Evolutionary conservation across 352 stramenopile genomes (phyloP), one percentile per base, ranked within the genome.

Genomic region (Phytopythium ostracodes): DNA sequence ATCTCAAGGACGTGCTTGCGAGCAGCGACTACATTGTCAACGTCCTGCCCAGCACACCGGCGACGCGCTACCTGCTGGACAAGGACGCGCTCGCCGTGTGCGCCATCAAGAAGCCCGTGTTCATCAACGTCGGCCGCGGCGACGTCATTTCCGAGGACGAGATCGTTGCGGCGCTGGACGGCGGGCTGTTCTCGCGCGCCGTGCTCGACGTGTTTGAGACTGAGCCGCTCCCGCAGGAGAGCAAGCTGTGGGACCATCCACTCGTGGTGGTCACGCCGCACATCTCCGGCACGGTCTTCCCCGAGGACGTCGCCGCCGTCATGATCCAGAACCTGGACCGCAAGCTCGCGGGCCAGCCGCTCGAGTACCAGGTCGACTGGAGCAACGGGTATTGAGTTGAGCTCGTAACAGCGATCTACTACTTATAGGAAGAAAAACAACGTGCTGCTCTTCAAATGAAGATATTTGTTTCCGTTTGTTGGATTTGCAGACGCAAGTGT

Each of bases 71-170:
- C 43, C 56, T 96, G 24, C 68, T 97, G 17, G 79, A 61, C 18
- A 53, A 78, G 31, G 54, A 70, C 25, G 70, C 64, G 18, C 62
- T 97, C 15, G 31, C 71, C 29, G 56, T 65, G 11, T 91, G 83
- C 52, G 64, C 67, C 0, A 43, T 62, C 8, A 81, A 86, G 71
- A 67, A 86, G 65, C 85, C 86, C 20, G 75, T 94, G 40, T 88
- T 97, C 62, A 84, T 96, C 67, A 97, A 96, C 67, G 84, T 95
- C 24, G 90, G 90, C 22, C 79, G 88, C 43, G 90, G 90, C 17
- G 88, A 97, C 65, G 72, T 97, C 31, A 81, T 96, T 50, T 63
- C 67, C 20, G 85, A 95, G 67, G 56, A 55, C n/a, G 68, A 73
- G 18, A 62, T 97, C 53, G n/a, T 96, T 25, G 10, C 36, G n/a